Conservation (phyloP, 148 eudicot genomes). For the Chenopodium album region DNA sequence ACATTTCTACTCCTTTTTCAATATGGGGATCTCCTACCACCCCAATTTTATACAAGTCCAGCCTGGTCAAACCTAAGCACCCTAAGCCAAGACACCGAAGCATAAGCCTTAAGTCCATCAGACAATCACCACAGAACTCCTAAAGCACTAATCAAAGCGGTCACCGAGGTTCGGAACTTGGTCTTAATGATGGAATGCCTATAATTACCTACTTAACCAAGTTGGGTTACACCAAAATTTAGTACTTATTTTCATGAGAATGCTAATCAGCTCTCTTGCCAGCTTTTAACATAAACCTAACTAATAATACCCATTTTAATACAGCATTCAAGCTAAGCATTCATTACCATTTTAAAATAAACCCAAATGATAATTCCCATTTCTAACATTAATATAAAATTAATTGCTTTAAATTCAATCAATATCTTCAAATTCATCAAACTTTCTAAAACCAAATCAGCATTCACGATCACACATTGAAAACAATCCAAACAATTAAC, state of each 20-base stretch:
- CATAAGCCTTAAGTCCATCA: not conserved
- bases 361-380: not conserved
- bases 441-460: not conserved
- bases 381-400: not conserved
- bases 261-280: not conserved
- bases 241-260: not conserved
- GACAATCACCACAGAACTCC: not conserved
- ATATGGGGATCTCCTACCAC: not conserved
- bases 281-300: not conserved
- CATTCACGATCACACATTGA: not conserved
- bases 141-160: not conserved
- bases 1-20: not conserved
- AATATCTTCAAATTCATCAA: not conserved
- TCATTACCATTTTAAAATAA: conserved; percentile 1
- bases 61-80: not conserved
- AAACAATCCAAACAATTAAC: not conserved
- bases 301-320: not conserved
- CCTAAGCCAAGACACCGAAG: not conserved
- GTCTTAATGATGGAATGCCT: not conserved
- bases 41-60: not conserved
- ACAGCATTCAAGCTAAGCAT: not conserved
- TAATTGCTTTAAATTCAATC: not conserved
- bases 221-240: not conserved
- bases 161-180: not conserved
- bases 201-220: not conserved